phyloP scores from a whole-genome alignment of 768 basidiomycete genomes.

The Harrya chromipes region DNA sequence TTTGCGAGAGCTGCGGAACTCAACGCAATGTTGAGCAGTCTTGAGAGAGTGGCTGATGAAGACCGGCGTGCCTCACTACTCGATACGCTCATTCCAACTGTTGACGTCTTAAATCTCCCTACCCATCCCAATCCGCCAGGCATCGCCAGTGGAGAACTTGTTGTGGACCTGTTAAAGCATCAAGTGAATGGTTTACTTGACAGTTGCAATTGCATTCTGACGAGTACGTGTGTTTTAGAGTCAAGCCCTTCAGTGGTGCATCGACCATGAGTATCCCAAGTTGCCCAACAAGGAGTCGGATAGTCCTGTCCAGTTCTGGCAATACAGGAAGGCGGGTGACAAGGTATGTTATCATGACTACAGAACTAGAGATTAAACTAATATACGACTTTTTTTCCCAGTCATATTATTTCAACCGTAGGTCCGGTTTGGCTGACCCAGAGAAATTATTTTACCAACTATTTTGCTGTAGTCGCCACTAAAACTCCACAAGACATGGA shows the following conservation, averaged over 20 bases:
- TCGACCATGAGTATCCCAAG: slow-evolving; percentile 73
- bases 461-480: slow-evolving; percentile 61
- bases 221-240: slow-evolving; percentile 39
- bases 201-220: neutral
- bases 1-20: slow-evolving; percentile 65
- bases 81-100: slow-evolving; percentile 62
- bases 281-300: slow-evolving; percentile 67
- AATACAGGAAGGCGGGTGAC: slow-evolving; percentile 50
- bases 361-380: neutral
- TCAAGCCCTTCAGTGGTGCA: slow-evolving; percentile 85
- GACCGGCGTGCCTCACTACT: slow-evolving; percentile 66
- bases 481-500: slow-evolving; percentile 65
- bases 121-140: slow-evolving; percentile 71
- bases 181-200: slow-evolving; percentile 47
- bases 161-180: slow-evolving; percentile 75
- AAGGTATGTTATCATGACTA: slow-evolving; percentile 43
- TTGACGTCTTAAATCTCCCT: slow-evolving; percentile 73
- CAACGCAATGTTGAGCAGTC: slow-evolving; percentile 53
- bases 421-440: slow-evolving; percentile 18
- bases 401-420: slow-evolving; percentile 70
- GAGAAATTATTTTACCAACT: neutral
- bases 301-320: slow-evolving; percentile 88
- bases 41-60: slow-evolving; percentile 81
- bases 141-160: slow-evolving; percentile 58
- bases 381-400: slow-evolving; percentile 18